Conservation (phyloP, 352 stramenopile genomes). For the Phytophthora podocarpi region DNA sequence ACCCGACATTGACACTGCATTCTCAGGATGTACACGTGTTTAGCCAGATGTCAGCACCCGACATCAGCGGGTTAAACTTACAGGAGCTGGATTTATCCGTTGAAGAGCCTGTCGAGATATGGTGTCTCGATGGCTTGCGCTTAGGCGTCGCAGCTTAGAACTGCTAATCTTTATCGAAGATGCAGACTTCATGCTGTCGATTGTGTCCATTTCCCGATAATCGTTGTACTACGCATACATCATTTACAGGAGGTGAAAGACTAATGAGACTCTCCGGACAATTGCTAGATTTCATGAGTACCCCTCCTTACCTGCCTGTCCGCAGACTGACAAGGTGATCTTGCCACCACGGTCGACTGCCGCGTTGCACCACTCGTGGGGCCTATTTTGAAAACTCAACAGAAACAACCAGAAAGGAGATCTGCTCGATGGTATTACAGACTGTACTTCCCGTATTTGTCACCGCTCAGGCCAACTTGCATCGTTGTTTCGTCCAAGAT, state of each 20-base stretch:
- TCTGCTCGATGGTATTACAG: conserved; percentile 54
- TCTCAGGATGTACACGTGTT: conserved; percentile 81
- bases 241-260: conserved; percentile 23
- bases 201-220: conserved; percentile 24
- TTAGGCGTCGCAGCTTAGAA: conserved; percentile 35
- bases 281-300: conserved; percentile 10
- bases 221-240: conserved; percentile 26
- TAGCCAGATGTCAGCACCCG: conserved; percentile 76
- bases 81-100: conserved; percentile 51
- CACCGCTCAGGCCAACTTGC: conserved; percentile 82
- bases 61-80: conserved; percentile 62
- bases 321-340: not conserved
- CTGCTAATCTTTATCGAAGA: conserved; percentile 15
- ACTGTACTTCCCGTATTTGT: conserved; percentile 92
- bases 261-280: conserved; percentile 25
- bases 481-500: conserved; percentile 91
- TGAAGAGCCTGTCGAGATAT: conserved; percentile 50
- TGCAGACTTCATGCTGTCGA: conserved; percentile 18
- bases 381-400: conserved; percentile 23
- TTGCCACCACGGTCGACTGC: not conserved
- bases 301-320: conserved; percentile 18
- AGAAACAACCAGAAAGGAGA: conserved; percentile 11
- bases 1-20: conserved; percentile 84
- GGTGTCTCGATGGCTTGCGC: conserved; percentile 73
- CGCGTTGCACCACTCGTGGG: conserved; percentile 7